phyloP scores from a whole-genome alignment of 1,284 basidiomycete genomes.

The Ceratobasidium sp. region DNA sequence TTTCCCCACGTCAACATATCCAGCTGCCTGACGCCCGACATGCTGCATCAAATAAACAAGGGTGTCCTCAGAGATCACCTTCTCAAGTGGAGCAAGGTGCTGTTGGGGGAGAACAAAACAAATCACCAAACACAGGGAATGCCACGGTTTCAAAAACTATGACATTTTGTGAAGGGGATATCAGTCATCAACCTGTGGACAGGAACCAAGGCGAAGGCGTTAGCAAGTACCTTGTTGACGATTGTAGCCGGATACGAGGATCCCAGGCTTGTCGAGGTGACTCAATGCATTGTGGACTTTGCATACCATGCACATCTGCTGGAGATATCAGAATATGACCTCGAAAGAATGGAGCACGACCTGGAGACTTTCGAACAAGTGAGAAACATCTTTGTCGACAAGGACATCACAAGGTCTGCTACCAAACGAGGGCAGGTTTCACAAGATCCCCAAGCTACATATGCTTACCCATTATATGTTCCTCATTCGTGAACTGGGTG shows the following conservation, averaged over 20 bases:
- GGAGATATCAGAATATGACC: neutral
- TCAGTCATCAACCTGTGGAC: constrained; percentile 40
- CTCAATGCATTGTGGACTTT: constrained; percentile 47
- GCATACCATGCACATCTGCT: constrained; percentile 10
- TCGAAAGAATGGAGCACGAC: neutral
- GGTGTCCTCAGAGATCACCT: constrained; percentile 53
- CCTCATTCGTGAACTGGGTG: constrained; percentile 32
- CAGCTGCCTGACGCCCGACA: constrained; percentile 52
- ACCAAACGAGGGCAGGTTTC: neutral
- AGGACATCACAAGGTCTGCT: too few relatives aligned
- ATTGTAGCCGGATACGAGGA: neutral
- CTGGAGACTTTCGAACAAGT: neutral
- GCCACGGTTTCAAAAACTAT: constrained; percentile 3
- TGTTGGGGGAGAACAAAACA: constrained; percentile 32
- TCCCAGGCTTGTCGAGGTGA: constrained; percentile 41
- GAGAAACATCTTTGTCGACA: neutral
- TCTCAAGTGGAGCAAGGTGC: constrained; percentile 47
- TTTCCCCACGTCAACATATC: neutral
- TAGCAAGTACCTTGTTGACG: constrained; percentile 36
- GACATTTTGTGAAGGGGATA: constrained; percentile 40
- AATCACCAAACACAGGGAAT: constrained; percentile 37
- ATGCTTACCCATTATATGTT: constrained; percentile 31
- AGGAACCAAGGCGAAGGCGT: constrained; percentile 42
- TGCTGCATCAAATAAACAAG: constrained; percentile 55
- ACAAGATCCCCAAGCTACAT: constrained; percentile 43